Base-by-base conservation (phyloP, 176 grass and related monocot species). In the Elymus sibiricus region DNA sequence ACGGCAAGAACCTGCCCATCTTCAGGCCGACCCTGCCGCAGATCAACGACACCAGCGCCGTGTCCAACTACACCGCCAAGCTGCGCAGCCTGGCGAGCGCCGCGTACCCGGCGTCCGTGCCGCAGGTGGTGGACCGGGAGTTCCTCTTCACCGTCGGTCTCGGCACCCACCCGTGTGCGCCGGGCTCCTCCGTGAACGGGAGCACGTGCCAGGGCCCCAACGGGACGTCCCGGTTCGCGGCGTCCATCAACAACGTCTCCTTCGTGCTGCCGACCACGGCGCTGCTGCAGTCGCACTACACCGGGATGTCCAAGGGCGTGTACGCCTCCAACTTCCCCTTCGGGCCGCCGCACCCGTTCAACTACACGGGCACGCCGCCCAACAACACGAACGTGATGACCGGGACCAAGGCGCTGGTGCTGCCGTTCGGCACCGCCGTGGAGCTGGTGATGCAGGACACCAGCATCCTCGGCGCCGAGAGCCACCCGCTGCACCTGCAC, bases 401-500 rank as follows among this genome's bases (percentile, higher is more conserved):
- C 84, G 94, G 85, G 59, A 97, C 92, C 21, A 92, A 77, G 88
- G 85, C 84, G 44, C 71, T 87, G 76, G 88, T 85, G 75, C 79
- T 94, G 59, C 76, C 73, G 24, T 97, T 92, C 84, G 87, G 87
- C 46, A 53, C 90, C 38, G 64, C 0, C 39, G 92, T 97, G 6
- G 94, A 97, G 87, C 62, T 97, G 9, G 94, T 97, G 85, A 40
- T 97, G 90, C 94, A 97, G 88, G 94, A 82, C 85, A 97, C 94
- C 11, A 92, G 88, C 78, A 92, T 97, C 67, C 74, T 86, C 24
- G 92, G 92, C 11, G 88, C 86, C 6, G 94, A 97, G 89, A 97
- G 94, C 87, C 94, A 97, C 83, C 94, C 94, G 10, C 85, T 97
- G 53, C 94, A 97, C 87, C 86, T 97, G 4, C 92, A 97, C 79